Evolutionary conservation across 345 rosid genomes (phyloP).

Genomic region (Camelina neglecta): DNA sequence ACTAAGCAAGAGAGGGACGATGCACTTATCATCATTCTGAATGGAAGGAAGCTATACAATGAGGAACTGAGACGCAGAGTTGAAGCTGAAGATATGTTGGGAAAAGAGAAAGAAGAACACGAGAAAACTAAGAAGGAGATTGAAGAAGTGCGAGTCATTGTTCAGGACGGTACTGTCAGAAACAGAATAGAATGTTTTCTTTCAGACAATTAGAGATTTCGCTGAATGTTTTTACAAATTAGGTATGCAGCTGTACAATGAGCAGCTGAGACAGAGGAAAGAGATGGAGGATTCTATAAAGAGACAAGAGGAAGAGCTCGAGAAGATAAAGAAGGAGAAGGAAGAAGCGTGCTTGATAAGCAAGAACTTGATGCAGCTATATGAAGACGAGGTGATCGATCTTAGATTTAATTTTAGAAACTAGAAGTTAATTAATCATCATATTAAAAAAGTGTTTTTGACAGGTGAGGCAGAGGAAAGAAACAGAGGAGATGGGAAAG

Average conservation of each 20-base stretch:
- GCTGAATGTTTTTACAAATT: neutral
- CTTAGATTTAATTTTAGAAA: constrained; percentile 4
- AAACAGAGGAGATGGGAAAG: constrained; percentile 43
- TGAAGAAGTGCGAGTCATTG: constrained; percentile 49
- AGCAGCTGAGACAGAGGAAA: constrained; percentile 49
- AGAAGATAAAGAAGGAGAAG: constrained; percentile 43
- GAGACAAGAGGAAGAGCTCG: constrained; percentile 47
- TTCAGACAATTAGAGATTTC: constrained; percentile 6
- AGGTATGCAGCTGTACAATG: constrained; percentile 46
- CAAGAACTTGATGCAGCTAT: constrained; percentile 48
- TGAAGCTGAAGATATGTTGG: constrained; percentile 45
- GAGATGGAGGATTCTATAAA: constrained; percentile 43
- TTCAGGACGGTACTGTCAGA: constrained; percentile 40
- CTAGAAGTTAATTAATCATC: neutral
- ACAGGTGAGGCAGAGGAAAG: constrained; percentile 47
- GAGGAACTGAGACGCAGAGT: constrained; percentile 49
- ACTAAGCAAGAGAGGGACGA: constrained; percentile 50
- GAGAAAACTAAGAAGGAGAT: constrained; percentile 44
- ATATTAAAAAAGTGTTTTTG: neutral
- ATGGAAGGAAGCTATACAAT: constrained; percentile 45
- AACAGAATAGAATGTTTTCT: constrained; percentile 10
- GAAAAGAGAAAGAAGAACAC: constrained; percentile 47
- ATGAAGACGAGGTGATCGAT: constrained; percentile 44
- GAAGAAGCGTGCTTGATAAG: constrained; percentile 46
- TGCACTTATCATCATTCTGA: constrained; percentile 44